phyloP scores from a whole-genome alignment of 1,284 basidiomycete genomes.

The Heterobasidion irregulare region DNA sequence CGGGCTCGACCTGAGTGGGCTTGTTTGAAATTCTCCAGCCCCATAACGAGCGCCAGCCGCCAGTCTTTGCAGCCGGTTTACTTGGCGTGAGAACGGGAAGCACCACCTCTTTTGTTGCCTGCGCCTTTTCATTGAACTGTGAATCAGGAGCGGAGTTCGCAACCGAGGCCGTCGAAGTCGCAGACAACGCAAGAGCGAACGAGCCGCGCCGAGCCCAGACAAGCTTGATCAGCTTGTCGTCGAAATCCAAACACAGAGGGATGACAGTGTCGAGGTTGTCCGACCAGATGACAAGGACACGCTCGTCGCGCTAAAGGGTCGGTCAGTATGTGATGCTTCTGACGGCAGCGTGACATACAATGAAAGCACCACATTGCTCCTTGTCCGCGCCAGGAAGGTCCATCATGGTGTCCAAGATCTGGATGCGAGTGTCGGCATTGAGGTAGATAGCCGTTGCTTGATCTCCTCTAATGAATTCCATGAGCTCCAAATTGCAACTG shows the following conservation, averaged over 20 bases:
- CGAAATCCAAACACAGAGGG: constrained; percentile 55
- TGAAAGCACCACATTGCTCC: constrained; percentile 80
- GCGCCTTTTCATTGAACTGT: constrained; percentile 35
- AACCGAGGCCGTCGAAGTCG: constrained; percentile 18
- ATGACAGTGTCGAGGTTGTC: constrained; percentile 68
- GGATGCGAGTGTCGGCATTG: constrained; percentile 51
- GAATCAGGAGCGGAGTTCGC: constrained; percentile 34
- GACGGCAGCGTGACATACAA: constrained; percentile 33
- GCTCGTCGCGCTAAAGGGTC: constrained; percentile 54
- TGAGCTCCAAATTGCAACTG: background rate
- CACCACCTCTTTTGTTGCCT: constrained; percentile 1
- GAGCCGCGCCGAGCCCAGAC: constrained; percentile 58
- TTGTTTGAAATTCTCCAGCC: constrained; percentile 26
- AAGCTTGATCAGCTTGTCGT: constrained; percentile 73
- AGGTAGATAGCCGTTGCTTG: constrained; percentile 47
- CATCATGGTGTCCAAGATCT: constrained; percentile 55
- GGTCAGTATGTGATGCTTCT: background rate
- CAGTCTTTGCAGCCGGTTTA: constrained; percentile 15
- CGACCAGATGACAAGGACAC: constrained; percentile 69
- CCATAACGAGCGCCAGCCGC: constrained; percentile 19
- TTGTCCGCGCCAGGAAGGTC: constrained; percentile 66
- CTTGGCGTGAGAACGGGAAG: constrained; percentile 5
- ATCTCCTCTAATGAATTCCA: constrained; percentile 30
- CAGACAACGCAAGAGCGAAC: constrained; percentile 23
- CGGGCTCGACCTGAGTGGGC: constrained; percentile 21